Evolutionary conservation across 1,284 basidiomycete species (phyloP).

Genomic region (Ceratobasidium sp.): DNA sequence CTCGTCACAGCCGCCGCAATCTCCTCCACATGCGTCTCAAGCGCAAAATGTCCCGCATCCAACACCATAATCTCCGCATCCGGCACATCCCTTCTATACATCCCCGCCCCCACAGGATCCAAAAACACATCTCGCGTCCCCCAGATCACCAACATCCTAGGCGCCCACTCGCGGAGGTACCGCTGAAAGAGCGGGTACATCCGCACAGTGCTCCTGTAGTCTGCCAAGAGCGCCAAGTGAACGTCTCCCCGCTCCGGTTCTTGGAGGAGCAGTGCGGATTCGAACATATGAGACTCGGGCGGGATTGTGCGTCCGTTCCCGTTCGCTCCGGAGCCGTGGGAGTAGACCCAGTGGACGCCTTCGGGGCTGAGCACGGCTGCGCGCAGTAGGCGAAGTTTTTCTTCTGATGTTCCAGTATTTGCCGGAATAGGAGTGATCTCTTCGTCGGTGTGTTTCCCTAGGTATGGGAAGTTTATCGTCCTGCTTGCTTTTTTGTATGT

Average conservation of each 20-base stretch:
- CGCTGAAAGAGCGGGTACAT: constrained; percentile 61
- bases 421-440: no score
- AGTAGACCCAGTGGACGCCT: constrained; percentile 30
- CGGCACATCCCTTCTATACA: constrained; percentile 57
- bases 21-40: constrained; percentile 55
- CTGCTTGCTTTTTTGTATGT: constrained; percentile 33
- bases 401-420: constrained; percentile 16
- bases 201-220: constrained; percentile 59
- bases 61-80: constrained; percentile 58
- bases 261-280: constrained; percentile 21
- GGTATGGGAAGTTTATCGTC: no score
- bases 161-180: constrained; percentile 57
- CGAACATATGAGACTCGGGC: constrained; percentile 47
- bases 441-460: no score
- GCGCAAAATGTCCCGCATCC: constrained; percentile 62
- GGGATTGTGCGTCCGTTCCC: constrained; percentile 48
- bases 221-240: constrained; percentile 59
- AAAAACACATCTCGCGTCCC: constrained; percentile 61
- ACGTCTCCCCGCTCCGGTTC: constrained; percentile 50
- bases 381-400: constrained; percentile 18
- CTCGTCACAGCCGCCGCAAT: constrained; percentile 45
- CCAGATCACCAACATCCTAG: constrained; percentile 62
- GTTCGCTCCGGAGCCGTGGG: constrained; percentile 20
- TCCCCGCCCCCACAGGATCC: constrained; percentile 59
- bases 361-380: constrained; percentile 18